phyloP scores from a whole-genome alignment of 2,329 filamentous ascomycete genomes.

The Pleochaeta shiraiana region DNA sequence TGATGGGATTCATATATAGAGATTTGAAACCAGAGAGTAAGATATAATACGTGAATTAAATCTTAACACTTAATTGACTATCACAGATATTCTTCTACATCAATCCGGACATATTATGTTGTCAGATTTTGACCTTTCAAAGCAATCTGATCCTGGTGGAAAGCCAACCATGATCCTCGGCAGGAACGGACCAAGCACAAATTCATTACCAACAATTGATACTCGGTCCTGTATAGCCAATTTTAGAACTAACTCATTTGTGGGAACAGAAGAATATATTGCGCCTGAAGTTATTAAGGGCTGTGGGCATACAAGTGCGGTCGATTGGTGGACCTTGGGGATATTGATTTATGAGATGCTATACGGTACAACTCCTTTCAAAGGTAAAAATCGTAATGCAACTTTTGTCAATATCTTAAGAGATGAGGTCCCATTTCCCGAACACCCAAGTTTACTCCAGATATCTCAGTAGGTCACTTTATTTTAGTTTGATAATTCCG shows the following conservation, averaged over 20 bases:
- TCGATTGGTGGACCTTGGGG: conserved; percentile 98
- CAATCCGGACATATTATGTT: conserved; percentile 99
- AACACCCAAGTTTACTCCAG: conserved; percentile 61
- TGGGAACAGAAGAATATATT: conserved; percentile 97
- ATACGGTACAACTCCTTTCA: conserved; percentile 95
- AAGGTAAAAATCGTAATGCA: conserved; percentile 95
- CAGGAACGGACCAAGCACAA: conserved; percentile 60
- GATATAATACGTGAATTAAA: conserved; percentile 19
- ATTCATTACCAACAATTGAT: conserved; percentile 85
- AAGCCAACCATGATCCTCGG: conserved; percentile 96
- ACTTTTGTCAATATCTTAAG: conserved; percentile 95
- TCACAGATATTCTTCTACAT: conserved; percentile 76
- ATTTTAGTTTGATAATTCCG: background rate
- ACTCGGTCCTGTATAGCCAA: conserved; percentile 97
- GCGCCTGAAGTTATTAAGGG: conserved; percentile 98
- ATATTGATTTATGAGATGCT: conserved; percentile 99
- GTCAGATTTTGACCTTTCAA: conserved; percentile 95
- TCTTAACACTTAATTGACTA: conserved; percentile 19
- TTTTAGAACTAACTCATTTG: conserved; percentile 96
- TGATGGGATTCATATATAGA: conserved; percentile 99
- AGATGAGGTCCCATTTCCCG: conserved; percentile 91
- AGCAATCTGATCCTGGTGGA: conserved; percentile 89
- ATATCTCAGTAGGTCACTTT: conserved; percentile 60
- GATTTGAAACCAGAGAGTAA: conserved; percentile 93
- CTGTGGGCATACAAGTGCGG: conserved; percentile 91